phyloP scores from a whole-genome alignment of 1,139 yeast species.

The Zygosaccharomyces pseudobailii region DNA sequence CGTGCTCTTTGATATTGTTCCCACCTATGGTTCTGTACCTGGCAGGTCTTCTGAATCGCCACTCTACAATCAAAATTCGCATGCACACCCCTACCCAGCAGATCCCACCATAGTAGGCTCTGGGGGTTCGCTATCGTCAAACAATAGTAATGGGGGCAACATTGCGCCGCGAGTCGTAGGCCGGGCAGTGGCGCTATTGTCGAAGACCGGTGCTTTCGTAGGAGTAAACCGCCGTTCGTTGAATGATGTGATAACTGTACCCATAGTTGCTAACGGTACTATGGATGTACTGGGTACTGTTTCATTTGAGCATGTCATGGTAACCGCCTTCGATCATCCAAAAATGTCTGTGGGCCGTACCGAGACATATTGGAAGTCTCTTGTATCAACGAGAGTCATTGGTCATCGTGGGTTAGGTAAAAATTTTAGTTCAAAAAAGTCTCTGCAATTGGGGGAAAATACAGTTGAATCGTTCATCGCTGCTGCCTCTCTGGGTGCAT shows the following conservation, averaged over 20 bases:
- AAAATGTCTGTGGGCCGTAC: constrained; percentile 55
- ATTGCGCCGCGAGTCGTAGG: constrained; percentile 54
- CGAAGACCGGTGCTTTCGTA: constrained; percentile 59
- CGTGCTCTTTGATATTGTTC: constrained; percentile 80
- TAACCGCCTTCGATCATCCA: constrained; percentile 70
- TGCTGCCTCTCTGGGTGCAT: constrained; percentile 92
- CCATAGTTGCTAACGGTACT: constrained; percentile 67
- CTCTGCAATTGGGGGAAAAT: constrained; percentile 91
- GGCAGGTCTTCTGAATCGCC: constrained; percentile 3
- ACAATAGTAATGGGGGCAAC: neutral
- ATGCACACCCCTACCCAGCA: constrained; percentile 1
- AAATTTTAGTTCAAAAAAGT: constrained; percentile 62
- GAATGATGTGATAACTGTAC: constrained; percentile 64
- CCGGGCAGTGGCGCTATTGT: constrained; percentile 76
- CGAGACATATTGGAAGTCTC: constrained; percentile 88
- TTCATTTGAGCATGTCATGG: constrained; percentile 68
- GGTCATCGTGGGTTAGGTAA: constrained; percentile 97
- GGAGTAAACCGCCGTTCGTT: constrained; percentile 69
- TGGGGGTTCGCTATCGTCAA: constrained; percentile 8
- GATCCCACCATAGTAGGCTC: constrained; percentile 1
- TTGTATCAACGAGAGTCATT: constrained; percentile 84
- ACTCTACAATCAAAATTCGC: neutral
- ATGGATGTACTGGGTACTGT: constrained; percentile 74
- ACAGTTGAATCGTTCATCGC: constrained; percentile 94
- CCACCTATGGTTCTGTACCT: constrained; percentile 66